Conservation (phyloP, 1,139 yeast species). For the Saccharomycopsis crataegensis region DNA sequence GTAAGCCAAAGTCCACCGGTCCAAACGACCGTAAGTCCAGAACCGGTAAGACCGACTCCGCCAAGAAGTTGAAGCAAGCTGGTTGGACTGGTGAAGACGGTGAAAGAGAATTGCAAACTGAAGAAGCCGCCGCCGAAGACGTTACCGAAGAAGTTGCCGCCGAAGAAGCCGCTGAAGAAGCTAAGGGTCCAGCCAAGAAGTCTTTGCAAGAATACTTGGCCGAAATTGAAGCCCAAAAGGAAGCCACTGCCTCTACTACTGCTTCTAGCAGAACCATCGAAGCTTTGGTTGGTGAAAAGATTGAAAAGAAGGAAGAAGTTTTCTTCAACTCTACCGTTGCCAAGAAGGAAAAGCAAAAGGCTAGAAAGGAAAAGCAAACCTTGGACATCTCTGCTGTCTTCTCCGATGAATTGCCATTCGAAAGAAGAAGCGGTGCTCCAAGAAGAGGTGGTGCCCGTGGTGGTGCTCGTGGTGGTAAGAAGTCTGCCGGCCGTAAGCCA, state of each 20-base stretch:
- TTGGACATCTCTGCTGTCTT: constrained; percentile 62
- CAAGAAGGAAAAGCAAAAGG: constrained; percentile 57
- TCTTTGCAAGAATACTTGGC: constrained; percentile 60
- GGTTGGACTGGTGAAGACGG: constrained; percentile 78
- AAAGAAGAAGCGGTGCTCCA: constrained; percentile 20
- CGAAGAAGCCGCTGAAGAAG: constrained; percentile 39
- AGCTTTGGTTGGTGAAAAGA: constrained; percentile 43
- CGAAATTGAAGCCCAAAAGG: constrained; percentile 40
- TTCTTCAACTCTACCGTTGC: constrained; percentile 48
- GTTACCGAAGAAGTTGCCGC: constrained; percentile 38
- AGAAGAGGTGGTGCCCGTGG: constrained; percentile 26
- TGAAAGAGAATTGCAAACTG: constrained; percentile 38
- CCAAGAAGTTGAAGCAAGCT: constrained; percentile 70
- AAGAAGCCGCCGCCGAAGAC: constrained; percentile 39
- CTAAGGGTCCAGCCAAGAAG: constrained; percentile 37
- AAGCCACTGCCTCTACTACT: constrained; percentile 33
- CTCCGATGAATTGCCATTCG: constrained; percentile 37
- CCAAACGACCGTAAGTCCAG: constrained; percentile 73
- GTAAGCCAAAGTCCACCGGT: constrained; percentile 44
- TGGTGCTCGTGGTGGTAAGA: constrained; percentile 17
- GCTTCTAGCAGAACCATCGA: constrained; percentile 36
- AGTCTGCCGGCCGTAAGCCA: constrained; percentile 3
- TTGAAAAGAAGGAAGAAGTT: constrained; percentile 47
- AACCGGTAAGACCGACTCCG: constrained; percentile 75
- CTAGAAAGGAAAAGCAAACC: constrained; percentile 60